Evolutionary conservation across 1,139 yeast species (phyloP).

Genomic region (Pichia cactophila): DNA sequence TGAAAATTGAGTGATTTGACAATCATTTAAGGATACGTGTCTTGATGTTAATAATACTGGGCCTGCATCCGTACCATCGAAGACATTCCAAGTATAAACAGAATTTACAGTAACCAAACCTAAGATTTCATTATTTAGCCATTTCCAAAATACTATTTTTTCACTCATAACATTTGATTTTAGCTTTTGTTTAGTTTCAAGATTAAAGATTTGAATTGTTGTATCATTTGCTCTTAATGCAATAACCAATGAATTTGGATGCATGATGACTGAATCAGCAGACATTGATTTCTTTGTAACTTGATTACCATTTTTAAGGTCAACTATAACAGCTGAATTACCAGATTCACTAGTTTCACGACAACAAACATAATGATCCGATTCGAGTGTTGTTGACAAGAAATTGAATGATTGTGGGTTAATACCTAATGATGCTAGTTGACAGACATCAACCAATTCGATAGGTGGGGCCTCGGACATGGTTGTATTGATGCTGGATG

Average conservation of each 20-base stretch:
- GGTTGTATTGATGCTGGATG: background rate
- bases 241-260: conserved; percentile 79
- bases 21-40: conserved; percentile 68
- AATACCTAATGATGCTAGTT: conserved; percentile 77
- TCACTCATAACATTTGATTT: conserved; percentile 82
- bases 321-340: conserved; percentile 87
- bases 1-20: conserved; percentile 87
- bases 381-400: conserved; percentile 88
- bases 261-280: conserved; percentile 97
- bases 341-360: conserved; percentile 73
- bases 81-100: conserved; percentile 74
- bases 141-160: conserved; percentile 93
- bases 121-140: conserved; percentile 68
- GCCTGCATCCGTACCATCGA: conserved; percentile 72
- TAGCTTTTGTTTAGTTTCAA: conserved; percentile 79
- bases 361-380: conserved; percentile 83
- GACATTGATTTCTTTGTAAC: conserved; percentile 88
- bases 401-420: conserved; percentile 81
- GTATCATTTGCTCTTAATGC: conserved; percentile 95
- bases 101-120: conserved; percentile 80
- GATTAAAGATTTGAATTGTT: conserved; percentile 87
- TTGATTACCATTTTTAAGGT: conserved; percentile 66
- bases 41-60: conserved; percentile 79
- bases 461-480: conserved; percentile 51
- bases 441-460: conserved; percentile 91